Conservation (phyloP, 257 asterid genomes). For the Primulina huaijiensis region DNA sequence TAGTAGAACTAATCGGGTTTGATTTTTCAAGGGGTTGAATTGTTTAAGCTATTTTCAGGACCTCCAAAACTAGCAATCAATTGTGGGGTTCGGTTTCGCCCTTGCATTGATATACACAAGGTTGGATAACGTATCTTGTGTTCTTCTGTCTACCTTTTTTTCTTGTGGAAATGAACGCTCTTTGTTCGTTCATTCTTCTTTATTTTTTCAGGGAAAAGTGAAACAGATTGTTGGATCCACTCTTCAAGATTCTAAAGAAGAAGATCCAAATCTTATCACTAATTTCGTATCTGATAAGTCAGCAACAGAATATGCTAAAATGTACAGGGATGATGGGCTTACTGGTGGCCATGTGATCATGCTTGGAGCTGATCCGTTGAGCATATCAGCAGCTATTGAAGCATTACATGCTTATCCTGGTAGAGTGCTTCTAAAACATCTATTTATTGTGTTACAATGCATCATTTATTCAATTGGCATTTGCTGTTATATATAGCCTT, state of each 20-base stretch:
- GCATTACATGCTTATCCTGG: slow-evolving; percentile 94
- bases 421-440: slow-evolving; percentile 23
- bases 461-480: neutral
- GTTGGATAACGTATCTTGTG: slow-evolving; percentile 35
- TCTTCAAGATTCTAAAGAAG: slow-evolving; percentile 72
- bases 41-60: slow-evolving; percentile 37
- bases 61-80: slow-evolving; percentile 41
- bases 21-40: neutral
- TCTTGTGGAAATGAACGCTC: neutral
- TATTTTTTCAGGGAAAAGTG: slow-evolving; percentile 78
- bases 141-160: neutral
- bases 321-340: slow-evolving; percentile 75
- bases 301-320: slow-evolving; percentile 83
- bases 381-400: slow-evolving; percentile 76
- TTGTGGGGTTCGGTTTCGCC: slow-evolving; percentile 78
- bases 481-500: neutral
- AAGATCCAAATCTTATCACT: slow-evolving; percentile 66
- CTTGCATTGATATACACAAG: slow-evolving; percentile 98
- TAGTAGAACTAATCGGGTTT: neutral
- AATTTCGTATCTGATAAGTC: slow-evolving; percentile 88
- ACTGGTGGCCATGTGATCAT: slow-evolving; percentile 92
- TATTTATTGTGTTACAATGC: slow-evolving; percentile 6
- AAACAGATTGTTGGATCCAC: slow-evolving; percentile 99
- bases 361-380: slow-evolving; percentile 96
- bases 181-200: neutral